Evolutionary conservation across 306 rosid genomes (phyloP), one percentile per base, ranked within the genome.

Genomic region (Prunus salicina): DNA sequence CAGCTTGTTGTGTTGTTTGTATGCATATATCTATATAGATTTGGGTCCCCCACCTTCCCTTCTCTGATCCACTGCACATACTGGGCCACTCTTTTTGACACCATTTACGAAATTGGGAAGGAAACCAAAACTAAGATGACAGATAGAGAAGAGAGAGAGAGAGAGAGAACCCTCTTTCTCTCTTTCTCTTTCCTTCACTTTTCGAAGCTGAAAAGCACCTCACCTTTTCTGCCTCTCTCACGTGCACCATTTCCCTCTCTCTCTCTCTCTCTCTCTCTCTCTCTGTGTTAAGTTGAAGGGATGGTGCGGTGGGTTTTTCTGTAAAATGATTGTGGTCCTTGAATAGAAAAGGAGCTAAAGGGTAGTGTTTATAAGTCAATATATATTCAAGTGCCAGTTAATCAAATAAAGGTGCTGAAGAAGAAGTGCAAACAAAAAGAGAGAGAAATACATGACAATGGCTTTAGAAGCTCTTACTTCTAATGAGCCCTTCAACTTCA

Each of bases 1-100:
- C 93, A 89, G 95, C 90, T 88, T 64, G 84, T 85, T 83, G 2
- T 76, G 80, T 86, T 91, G 97, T 89, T 88, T 88, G 81, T 85
- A 83, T 89, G 88, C 91, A 53, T 81, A 88, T 80, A 88, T 89
- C 93, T 79, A 89, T 86, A 85, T 86, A 79, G 91, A 91, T 89
- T 89, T 88, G 91, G 91, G 95, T 78, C 97, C 95, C 83, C 83
- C 22, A 56, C 72, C 67, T 60, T 24, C 47, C 49, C 14, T 51
- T 43, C 49, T 56, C 76, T 60, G 15, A 67, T 50, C 78, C 64
- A 52, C 75, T 79, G 77, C 88, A 81, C 81, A 81, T 69, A 76
- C 83, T 70, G 75, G 76, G 84, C 72, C 84, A 55, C 67, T 19
- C 11, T 80, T 63, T 80, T 83, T 84, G 86, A 86, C 85, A 80